These are phyloP conservation scores for Xylaria polymorpha DNA, from an alignment of 2,329 filamentous ascomycete species.

Conservation along the genomic window DNA sequence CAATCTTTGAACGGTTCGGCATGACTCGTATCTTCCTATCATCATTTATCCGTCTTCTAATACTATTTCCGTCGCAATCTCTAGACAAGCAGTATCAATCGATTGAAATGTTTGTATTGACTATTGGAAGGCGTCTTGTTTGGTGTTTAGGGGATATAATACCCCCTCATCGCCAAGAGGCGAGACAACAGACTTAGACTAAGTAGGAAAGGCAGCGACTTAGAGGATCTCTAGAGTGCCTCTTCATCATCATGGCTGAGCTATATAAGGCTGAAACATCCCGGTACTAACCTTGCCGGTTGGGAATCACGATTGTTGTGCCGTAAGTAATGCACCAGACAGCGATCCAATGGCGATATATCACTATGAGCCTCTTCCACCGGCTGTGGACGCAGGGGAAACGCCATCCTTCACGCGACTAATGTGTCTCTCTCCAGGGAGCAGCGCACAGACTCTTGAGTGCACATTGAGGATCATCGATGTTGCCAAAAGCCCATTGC, in stretches of 20 bases:
- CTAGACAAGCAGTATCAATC: background rate
- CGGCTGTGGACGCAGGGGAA: conserved; percentile 1
- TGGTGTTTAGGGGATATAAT: background rate
- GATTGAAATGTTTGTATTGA: background rate
- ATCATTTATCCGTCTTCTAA: background rate
- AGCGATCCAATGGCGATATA: conserved; percentile 9
- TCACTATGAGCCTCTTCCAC: conserved; percentile 24
- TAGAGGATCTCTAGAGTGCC: background rate
- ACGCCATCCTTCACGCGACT: conserved; percentile 13
- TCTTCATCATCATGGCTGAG: background rate
- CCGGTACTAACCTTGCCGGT: background rate
- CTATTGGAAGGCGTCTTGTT: background rate
- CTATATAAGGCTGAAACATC: background rate
- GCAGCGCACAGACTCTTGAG: background rate
- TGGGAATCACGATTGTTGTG: background rate
- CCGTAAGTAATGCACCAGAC: background rate
- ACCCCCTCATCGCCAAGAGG: conserved; percentile 14
- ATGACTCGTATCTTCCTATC: background rate
- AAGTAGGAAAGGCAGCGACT: conserved; percentile 15
- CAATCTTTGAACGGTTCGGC: background rate
- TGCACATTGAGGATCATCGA: conserved; percentile 18
- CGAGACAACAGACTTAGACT: background rate
- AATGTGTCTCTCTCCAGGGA: conserved; percentile 15
- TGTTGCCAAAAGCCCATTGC: conserved; percentile 12
- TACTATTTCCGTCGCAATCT: background rate